Base-by-base conservation (phyloP, 768 basidiomycete species). In the Myochromella boudieri region DNA sequence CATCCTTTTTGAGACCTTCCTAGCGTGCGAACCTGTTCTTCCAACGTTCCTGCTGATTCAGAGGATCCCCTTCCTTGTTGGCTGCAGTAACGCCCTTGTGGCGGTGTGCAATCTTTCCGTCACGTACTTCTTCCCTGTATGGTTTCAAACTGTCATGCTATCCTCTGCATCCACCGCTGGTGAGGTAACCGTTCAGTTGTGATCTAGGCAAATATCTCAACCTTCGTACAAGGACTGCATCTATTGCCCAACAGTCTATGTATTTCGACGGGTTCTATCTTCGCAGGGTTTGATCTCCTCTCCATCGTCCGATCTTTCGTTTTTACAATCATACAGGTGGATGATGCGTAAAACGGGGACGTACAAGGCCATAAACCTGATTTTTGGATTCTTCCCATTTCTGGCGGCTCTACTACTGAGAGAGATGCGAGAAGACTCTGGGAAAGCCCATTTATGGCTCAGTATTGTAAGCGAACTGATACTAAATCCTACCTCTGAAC, bases 71-170 rank as follows among this genome's bases (percentile, higher is more conserved):
- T 74, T 89, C 3, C 72, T 92, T 4, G 80, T 90, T 22, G 85
- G 84, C 18, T 65, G 67, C 42, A 86, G 80, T 58, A 88, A 88
- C 56, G 85, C 87, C 56, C 75, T 88, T n/a, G 87, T 91, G 8
- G 71, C 85, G 11, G 70, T 76, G 4, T 89, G 86, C 63, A 91
- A 88, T 58, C 90, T 92, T 54, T 67, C 83, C 1, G 75, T 91
- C 56, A 86, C 77, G 61, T 91, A 87, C 63, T 90, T 85, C 64
- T 87, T 80, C 63, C 90, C 89, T 4, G 85, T 85, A 67, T 91
- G 87, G 85, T 91, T 91, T 63, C 87, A 91, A 63, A 88, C 85
- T 0, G 89, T 91, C 4, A 69, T 77, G 60, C 61, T 85, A 27
- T 81, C 85, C 9, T 85, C 68, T 45, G 82, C 87, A 11, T 80